Evolutionary conservation across 116 monocot species (phyloP).

Genomic region (Zostera marina): DNA sequence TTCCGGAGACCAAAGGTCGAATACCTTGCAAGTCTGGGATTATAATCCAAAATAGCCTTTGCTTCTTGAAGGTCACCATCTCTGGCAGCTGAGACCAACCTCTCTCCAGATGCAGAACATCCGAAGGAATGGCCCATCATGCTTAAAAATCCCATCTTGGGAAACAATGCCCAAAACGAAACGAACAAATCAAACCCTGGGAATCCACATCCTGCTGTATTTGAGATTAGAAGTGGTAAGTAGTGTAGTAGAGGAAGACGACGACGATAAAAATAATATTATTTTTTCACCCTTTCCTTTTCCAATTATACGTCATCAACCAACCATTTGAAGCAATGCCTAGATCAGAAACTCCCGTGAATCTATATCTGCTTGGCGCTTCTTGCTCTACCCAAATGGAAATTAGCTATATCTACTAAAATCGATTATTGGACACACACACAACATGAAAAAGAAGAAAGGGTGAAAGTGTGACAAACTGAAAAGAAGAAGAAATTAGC

Average conservation of each 20-base stretch:
- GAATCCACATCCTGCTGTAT: background rate
- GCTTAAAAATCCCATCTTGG: conserved; percentile 60
- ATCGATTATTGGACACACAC: no score
- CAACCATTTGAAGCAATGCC: no score
- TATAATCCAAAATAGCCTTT: conserved; percentile 71
- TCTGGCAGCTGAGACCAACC: conserved; percentile 87
- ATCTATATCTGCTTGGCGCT: no score
- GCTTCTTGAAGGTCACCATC: conserved; percentile 95
- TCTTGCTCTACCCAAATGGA: no score
- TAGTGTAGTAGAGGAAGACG: no score
- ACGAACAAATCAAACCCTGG: background rate
- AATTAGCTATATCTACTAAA: no score
- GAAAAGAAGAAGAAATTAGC: no score
- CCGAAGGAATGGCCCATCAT: conserved; percentile 89
- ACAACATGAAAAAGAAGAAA: background rate
- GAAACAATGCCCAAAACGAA: background rate
- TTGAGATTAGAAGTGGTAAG: background rate
- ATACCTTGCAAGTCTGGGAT: conserved; percentile 80
- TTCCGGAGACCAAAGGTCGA: conserved; percentile 89
- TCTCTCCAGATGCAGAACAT: conserved; percentile 94
- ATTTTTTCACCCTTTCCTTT: no score
- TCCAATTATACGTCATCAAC: no score
- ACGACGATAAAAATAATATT: no score
- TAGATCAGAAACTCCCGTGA: no score
- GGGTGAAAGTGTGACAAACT: background rate